Base-by-base conservation (phyloP, 768 basidiomycete species). In the Fomitopsis pulvina region DNA sequence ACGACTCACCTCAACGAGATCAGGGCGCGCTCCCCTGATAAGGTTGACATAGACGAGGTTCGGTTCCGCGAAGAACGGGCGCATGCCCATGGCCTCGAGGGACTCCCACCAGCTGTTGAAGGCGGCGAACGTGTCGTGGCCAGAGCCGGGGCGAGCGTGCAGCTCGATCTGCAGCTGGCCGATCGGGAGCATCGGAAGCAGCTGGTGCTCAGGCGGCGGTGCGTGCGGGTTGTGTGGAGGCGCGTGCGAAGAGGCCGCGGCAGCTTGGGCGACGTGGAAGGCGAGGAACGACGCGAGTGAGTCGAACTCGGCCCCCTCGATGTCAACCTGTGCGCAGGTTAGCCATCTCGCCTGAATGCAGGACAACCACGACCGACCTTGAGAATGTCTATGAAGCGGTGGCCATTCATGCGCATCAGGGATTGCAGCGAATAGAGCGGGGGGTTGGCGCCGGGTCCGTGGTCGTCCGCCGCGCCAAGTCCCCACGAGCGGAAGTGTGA, bases 81-180 rank as follows among this genome's bases (percentile, higher is more conserved):
- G 69, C 37, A 87, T 65, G 0, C 85, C 85, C 3, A 78, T 81
- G 4, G 64, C 63, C 65, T 87, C 85, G 21, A 87, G 66, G 59
- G 70, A 71, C 63, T 80, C 74, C 85, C 85, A 87, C 81, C 81
- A 87, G 10, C 59, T 55, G 24, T 81, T 66, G 59, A 80, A 77
- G 38, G 77, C 68, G 1, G 64, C 62, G 61, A 81, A 81, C 29
- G 60, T 65, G 52, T 37, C 60, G 40, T 54, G 50, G 41, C 55
- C 56, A 2, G 53, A 50, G 45, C 54, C 55, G 2, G 52, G 53
- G 51, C 63, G 58, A 6, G 63, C 60, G 57, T 87, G 85, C 25
- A 87, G 68, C 62, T 87, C 85, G 21, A 87, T 68, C 58, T 81
- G 79, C 24, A 87, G 69, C 60, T 87, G 85, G 16, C 82, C 83